These are phyloP conservation scores for Hypoxylon sp. DNA, from an alignment of 2,329 filamentous ascomycete species.

Conservation along the genomic window DNA sequence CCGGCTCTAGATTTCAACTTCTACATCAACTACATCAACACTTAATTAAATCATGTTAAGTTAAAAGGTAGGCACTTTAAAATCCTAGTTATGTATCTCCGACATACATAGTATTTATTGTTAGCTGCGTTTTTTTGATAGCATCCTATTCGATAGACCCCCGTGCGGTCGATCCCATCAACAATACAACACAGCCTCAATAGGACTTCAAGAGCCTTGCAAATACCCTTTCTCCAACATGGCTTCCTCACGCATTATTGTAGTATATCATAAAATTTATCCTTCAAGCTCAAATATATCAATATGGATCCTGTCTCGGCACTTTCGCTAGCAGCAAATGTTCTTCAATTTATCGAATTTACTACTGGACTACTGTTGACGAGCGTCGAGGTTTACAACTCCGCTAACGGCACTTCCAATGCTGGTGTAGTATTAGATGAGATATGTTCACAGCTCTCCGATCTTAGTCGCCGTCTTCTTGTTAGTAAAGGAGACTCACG, in stretches of 20 bases:
- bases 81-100: no score
- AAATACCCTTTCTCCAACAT: no score
- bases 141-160: no score
- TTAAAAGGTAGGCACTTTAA: no score
- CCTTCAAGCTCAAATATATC: background rate
- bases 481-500: background rate
- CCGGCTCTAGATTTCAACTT: no score
- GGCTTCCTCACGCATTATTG: background rate
- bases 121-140: no score
- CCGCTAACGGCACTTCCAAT: constrained; percentile 1
- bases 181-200: no score
- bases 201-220: no score
- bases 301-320: constrained; percentile 11
- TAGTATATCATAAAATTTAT: background rate
- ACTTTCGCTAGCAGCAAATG: constrained; percentile 9
- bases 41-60: no score
- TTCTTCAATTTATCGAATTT: constrained; percentile 22
- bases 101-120: no score
- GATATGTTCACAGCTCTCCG: constrained; percentile 3
- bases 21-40: no score
- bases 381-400: constrained; percentile 13
- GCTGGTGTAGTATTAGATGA: constrained; percentile 4
- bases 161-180: no score
- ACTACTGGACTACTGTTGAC: constrained; percentile 1
- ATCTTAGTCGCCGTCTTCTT: background rate